These are phyloP conservation scores for Pyricularia pennisetigena DNA, from an alignment of 2,329 filamentous ascomycete genomes.

Conservation along the genomic window DNA sequence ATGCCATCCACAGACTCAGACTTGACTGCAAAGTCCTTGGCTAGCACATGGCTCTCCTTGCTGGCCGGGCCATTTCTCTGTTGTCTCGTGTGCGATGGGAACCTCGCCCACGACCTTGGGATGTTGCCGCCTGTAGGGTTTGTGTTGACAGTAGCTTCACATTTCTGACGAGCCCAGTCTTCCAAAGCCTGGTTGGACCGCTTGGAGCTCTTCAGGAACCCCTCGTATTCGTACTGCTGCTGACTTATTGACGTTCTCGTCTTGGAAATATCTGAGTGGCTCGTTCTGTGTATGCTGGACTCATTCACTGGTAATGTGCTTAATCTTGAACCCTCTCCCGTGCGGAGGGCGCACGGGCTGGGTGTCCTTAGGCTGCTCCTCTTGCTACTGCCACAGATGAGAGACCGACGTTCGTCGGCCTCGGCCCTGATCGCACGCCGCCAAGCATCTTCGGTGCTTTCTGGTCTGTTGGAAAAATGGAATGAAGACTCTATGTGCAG, in stretches of 20 bases:
- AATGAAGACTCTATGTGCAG: not conserved
- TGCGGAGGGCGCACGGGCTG: not conserved
- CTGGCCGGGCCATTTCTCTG: constrained; percentile 16
- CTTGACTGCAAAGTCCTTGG: constrained; percentile 19
- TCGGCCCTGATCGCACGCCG: constrained; percentile 10
- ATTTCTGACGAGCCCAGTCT: constrained; percentile 4
- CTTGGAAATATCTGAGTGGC: not conserved
- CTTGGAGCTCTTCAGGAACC: constrained; percentile 2
- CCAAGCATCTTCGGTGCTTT: constrained; percentile 8
- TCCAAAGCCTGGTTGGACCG: constrained; percentile 5
- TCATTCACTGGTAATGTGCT: not conserved
- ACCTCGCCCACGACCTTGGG: constrained; percentile 23
- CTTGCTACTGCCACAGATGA: not conserved
- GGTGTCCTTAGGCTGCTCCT: not conserved
- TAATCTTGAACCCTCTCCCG: not conserved
- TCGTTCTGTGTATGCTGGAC: not conserved
- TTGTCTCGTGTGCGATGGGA: constrained; percentile 19
- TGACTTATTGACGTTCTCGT: constrained; percentile 1
- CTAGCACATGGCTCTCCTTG: constrained; percentile 14
- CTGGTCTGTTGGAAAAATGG: not conserved
- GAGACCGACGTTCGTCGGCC: constrained; percentile 5
- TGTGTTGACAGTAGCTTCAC: not conserved
- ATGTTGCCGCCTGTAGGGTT: not conserved
- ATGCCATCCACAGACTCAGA: constrained; percentile 11
- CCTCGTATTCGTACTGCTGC: constrained; percentile 2